Percentiles rank a stretch among this genome's conserved stretches.
These are phyloP conservation scores for Acanthochlamys bracteata DNA, from an alignment of 106 monocot species.

Conservation along the genomic window DNA sequence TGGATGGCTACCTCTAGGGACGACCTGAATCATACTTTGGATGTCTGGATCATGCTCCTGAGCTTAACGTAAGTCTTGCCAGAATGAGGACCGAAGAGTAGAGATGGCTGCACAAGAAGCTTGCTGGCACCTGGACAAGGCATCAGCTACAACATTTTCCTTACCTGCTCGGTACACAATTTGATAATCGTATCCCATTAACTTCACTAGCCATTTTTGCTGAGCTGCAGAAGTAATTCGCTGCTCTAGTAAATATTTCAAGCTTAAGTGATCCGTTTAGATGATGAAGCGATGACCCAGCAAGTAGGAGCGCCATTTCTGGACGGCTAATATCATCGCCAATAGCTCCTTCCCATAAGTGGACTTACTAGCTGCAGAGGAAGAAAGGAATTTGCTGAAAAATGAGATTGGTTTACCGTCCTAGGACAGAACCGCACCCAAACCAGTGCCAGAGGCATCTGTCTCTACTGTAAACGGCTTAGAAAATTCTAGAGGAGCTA, in stretches of 20 bases:
- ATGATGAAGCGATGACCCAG: conserved; percentile 5
- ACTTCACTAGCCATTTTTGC: conserved; percentile 1
- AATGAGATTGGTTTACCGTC: neutral
- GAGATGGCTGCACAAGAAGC: neutral
- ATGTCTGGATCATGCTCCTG: neutral
- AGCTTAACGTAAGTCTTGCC: neutral
- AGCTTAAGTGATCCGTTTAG: conserved; percentile 8
- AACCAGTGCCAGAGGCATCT: neutral
- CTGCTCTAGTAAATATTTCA: conserved; percentile 4
- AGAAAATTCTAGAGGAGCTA: neutral
- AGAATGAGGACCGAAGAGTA: neutral
- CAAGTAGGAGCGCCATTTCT: conserved; percentile 8
- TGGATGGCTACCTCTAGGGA: too few species aligned
- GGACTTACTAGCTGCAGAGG: neutral
- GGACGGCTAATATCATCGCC: neutral
- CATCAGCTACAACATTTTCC: neutral
- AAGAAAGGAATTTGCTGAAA: neutral
- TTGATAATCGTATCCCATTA: conserved; percentile 6
- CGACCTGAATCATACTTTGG: too few species aligned
- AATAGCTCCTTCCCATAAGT: conserved; percentile 14
- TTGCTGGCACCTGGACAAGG: neutral
- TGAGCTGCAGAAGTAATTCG: conserved; percentile 5
- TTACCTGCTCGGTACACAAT: conserved; percentile 1
- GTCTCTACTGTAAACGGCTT: neutral
- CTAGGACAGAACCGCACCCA: conserved; percentile 1